Percentiles rank a stretch among this genome's conserved stretches.
Conservation (phyloP, 352 stramenopile species). For the Pythium rhizo-oryzae region DNA sequence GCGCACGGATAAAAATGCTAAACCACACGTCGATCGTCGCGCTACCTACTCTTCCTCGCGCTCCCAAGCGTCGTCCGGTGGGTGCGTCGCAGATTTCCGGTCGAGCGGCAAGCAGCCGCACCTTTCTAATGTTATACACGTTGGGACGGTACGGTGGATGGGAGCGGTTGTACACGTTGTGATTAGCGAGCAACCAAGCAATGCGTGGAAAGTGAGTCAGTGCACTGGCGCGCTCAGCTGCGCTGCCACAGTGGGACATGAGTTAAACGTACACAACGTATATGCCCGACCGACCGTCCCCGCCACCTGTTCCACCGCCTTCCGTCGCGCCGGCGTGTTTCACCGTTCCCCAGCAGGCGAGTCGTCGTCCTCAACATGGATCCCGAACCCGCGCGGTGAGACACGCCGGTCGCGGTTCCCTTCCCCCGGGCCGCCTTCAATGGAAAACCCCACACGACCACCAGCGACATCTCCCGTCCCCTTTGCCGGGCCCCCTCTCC, state of each 20-base stretch:
- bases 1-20: too few species aligned
- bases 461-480: constrained; percentile 17
- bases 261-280: constrained; percentile 22
- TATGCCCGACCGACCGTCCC: constrained; percentile 1
- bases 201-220: constrained; percentile 3
- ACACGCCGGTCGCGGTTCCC: constrained; percentile 23
- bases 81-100: not conserved
- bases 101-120: not conserved
- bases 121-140: constrained; percentile 26
- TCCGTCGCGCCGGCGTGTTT: constrained; percentile 25
- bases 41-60: too few species aligned
- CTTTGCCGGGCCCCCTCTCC: not conserved
- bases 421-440: constrained; percentile 19
- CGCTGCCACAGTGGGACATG: constrained; percentile 21
- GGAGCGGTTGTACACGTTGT: constrained; percentile 22
- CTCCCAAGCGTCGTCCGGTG: not conserved
- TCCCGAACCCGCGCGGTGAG: constrained; percentile 19
- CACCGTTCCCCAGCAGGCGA: not conserved
- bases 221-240: constrained; percentile 7
- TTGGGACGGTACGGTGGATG: constrained; percentile 23
- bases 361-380: constrained; percentile 30
- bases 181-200: constrained; percentile 14
- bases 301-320: constrained; percentile 4
- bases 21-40: too few species aligned
- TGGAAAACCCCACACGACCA: constrained; percentile 23